Conservation (phyloP, 2,329 filamentous ascomycete genomes). For the Fusarium clavum region DNA sequence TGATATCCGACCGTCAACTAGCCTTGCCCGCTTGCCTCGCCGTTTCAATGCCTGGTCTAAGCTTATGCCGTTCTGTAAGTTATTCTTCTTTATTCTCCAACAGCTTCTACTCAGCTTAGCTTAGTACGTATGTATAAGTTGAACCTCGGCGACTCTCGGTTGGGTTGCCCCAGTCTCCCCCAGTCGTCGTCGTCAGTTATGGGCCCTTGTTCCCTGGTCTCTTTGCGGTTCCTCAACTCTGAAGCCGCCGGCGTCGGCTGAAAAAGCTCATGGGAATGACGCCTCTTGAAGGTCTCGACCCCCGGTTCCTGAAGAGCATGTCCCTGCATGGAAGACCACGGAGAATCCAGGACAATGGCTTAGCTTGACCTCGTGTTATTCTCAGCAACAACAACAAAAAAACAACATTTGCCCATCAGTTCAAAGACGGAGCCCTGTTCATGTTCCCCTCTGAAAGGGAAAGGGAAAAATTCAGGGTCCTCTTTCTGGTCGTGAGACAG, state of each 20-base stretch:
- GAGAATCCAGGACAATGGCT: constrained; percentile 21
- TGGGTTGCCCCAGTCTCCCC: constrained; percentile 14
- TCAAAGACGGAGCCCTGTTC: constrained; percentile 7
- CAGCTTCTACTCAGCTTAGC: neutral
- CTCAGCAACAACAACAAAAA: neutral
- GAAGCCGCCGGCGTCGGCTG: constrained; percentile 33
- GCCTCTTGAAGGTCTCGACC: constrained; percentile 25
- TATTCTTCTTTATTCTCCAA: constrained; percentile 27
- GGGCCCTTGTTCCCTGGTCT: constrained; percentile 20
- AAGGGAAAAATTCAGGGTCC: constrained; percentile 39
- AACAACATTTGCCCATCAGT: neutral
- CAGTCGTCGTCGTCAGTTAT: constrained; percentile 10
- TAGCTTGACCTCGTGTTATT: neutral
- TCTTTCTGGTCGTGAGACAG: constrained; percentile 43
- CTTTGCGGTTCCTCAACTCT: constrained; percentile 25
- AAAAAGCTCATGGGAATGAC: constrained; percentile 15
- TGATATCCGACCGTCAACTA: constrained; percentile 21
- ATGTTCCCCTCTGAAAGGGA: neutral
- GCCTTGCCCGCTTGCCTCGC: constrained; percentile 27
- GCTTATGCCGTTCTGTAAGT: constrained; percentile 28
- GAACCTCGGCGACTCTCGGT: constrained; percentile 38
- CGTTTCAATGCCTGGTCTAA: constrained; percentile 39
- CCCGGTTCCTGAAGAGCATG: constrained; percentile 26
- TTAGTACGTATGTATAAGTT: constrained; percentile 17
- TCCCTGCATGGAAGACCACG: constrained; percentile 14